Evolutionary conservation across 805 yeast species (phyloP).

Genomic region (Pichia phayaonensis): DNA sequence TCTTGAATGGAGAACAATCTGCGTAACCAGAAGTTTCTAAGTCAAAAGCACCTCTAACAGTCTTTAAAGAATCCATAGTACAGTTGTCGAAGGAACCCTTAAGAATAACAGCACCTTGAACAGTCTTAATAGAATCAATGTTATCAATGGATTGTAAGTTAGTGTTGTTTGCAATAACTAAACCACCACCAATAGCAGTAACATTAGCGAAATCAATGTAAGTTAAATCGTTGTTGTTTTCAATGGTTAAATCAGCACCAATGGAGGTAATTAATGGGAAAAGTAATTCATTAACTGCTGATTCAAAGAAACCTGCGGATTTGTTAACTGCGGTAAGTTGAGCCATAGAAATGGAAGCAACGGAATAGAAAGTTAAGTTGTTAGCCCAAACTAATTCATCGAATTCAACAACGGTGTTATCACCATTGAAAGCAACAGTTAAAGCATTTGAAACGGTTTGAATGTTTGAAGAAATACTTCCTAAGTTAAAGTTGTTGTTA

Average conservation of each 20-base stretch:
- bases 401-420: constrained; percentile 59
- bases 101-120: constrained; percentile 84
- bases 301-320: constrained; percentile 73
- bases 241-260: constrained; percentile 77
- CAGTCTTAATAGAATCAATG: constrained; percentile 62
- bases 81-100: constrained; percentile 78
- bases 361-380: constrained; percentile 79
- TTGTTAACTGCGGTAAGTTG: constrained; percentile 68
- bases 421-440: constrained; percentile 81
- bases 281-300: constrained; percentile 51
- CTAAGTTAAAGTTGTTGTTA: constrained; percentile 84
- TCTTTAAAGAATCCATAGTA: constrained; percentile 60
- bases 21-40: constrained; percentile 70
- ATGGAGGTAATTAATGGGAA: constrained; percentile 49
- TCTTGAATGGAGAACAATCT: constrained; percentile 72
- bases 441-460: constrained; percentile 66
- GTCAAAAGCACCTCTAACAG: constrained; percentile 89
- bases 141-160: constrained; percentile 57
- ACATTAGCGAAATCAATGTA: constrained; percentile 62
- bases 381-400: constrained; percentile 75
- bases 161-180: constrained; percentile 80
- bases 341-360: constrained; percentile 62
- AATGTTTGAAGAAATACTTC: constrained; percentile 63
- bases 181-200: constrained; percentile 84
- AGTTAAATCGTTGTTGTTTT: constrained; percentile 66